Conservation (phyloP, 2,329 filamentous ascomycete species). For the Paramyrothecium sp. region DNA sequence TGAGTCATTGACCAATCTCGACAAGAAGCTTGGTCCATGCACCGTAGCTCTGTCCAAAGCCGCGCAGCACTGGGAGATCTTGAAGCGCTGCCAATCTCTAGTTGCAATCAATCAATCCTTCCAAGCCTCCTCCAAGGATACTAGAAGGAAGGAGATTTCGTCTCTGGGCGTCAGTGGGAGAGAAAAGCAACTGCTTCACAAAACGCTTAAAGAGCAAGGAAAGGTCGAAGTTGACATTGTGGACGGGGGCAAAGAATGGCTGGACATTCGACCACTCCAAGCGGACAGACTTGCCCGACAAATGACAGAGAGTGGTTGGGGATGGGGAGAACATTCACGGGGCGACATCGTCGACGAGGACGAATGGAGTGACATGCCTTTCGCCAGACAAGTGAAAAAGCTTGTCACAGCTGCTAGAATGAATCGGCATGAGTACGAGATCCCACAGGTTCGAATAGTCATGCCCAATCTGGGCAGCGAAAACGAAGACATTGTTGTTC, state of each 20-base stretch:
- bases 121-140: conserved; percentile 26
- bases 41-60: conserved; percentile 18
- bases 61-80: conserved; percentile 25
- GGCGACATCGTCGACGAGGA: conserved; percentile 27
- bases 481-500: conserved; percentile 25
- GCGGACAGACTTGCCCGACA: conserved; percentile 33
- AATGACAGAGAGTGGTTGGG: conserved; percentile 40
- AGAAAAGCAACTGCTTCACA: conserved; percentile 27
- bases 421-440: conserved; percentile 33
- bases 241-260: conserved; percentile 30
- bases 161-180: conserved; percentile 15
- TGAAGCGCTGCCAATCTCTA: conserved; percentile 29
- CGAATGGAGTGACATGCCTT: conserved; percentile 31
- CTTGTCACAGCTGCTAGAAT: conserved; percentile 32
- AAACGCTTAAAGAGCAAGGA: conserved; percentile 28
- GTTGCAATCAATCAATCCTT: conserved; percentile 30
- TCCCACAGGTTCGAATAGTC: conserved; percentile 33
- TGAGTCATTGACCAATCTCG: conserved; percentile 8
- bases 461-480: conserved; percentile 29
- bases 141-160: conserved; percentile 19
- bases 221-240: conserved; percentile 34
- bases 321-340: conserved; percentile 33
- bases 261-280: conserved; percentile 27
- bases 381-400: conserved; percentile 30
- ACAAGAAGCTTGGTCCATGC: conserved; percentile 19